phyloP scores from a whole-genome alignment of 441 rosid genomes.

The Populus hybrid region DNA sequence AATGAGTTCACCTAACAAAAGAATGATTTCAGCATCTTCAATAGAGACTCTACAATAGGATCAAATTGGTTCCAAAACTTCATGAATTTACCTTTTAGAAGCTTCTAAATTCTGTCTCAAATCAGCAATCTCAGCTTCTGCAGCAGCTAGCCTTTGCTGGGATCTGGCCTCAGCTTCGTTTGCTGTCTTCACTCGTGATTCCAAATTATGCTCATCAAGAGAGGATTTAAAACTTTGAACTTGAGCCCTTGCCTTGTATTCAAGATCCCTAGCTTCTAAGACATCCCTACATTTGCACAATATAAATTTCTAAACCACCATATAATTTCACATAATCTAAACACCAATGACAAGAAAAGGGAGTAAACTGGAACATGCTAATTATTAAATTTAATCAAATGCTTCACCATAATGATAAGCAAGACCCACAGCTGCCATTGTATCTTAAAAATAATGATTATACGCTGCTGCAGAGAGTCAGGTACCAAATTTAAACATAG shows the following conservation, averaged over 20 bases:
- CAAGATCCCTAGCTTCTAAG: slow-evolving; percentile 70
- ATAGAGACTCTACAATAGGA: too few relatives aligned
- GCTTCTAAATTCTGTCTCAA: slow-evolving; percentile 77
- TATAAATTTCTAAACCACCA: slow-evolving; percentile 14
- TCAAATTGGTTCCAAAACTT: neutral
- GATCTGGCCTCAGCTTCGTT: slow-evolving; percentile 95
- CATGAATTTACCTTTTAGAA: slow-evolving; percentile 62
- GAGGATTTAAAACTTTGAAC: slow-evolving; percentile 77
- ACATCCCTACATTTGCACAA: slow-evolving; percentile 54
- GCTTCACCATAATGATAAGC: neutral
- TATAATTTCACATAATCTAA: slow-evolving; percentile 3
- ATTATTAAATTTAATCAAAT: neutral
- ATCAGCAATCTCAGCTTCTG: slow-evolving; percentile 99
- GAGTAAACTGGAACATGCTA: neutral
- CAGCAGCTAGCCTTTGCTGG: slow-evolving; percentile 92
- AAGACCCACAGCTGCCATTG: neutral
- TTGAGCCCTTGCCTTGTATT: slow-evolving; percentile 78
- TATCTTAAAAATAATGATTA: neutral
- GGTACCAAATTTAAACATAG: neutral
- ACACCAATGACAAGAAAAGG: slow-evolving; percentile 4
- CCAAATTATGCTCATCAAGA: slow-evolving; percentile 86
- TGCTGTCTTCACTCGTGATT: slow-evolving; percentile 87
- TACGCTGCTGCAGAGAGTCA: neutral
- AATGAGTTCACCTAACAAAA: neutral
- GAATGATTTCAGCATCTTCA: neutral